Conservation (phyloP, 129 eudicot species). For the Lactuca sativa region DNA sequence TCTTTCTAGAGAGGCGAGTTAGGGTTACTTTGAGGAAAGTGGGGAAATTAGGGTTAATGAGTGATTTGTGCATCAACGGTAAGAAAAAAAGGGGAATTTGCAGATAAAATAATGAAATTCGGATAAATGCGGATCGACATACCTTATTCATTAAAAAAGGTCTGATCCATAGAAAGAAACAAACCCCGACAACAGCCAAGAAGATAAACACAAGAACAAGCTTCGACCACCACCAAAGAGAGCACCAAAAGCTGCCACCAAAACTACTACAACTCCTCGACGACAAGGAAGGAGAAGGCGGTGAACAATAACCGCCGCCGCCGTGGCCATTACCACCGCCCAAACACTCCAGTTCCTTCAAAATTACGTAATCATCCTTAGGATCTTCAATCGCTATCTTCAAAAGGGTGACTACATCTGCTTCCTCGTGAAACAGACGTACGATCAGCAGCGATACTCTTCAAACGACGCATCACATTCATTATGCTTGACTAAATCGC, state of each 20-base stretch:
- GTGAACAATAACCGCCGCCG: neutral
- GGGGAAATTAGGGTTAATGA: too few species aligned
- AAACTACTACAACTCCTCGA: neutral
- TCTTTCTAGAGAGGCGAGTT: too few species aligned
- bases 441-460: constrained; percentile 94
- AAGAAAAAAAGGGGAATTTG: too few species aligned
- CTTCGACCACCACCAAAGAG: constrained; percentile 85
- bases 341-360: constrained; percentile 35
- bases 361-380: constrained; percentile 48
- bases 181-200: constrained; percentile 62
- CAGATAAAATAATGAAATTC: neutral
- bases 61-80: too few species aligned
- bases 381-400: constrained; percentile 37
- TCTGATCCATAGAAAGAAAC: constrained; percentile 74
- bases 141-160: constrained; percentile 94
- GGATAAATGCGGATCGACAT: constrained; percentile 2
- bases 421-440: constrained; percentile 68
- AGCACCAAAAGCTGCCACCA: constrained; percentile 40
- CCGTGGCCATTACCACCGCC: constrained; percentile 27
- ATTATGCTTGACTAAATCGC: constrained; percentile 26
- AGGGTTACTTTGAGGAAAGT: too few species aligned
- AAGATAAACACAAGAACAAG: constrained; percentile 52
- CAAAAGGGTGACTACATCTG: neutral
- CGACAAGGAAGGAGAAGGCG: constrained; percentile 3
- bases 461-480: constrained; percentile 96